These are phyloP conservation scores for Purpureocillium takamizusanense DNA, from an alignment of 2,329 filamentous ascomycete genomes.

Conservation along the genomic window DNA sequence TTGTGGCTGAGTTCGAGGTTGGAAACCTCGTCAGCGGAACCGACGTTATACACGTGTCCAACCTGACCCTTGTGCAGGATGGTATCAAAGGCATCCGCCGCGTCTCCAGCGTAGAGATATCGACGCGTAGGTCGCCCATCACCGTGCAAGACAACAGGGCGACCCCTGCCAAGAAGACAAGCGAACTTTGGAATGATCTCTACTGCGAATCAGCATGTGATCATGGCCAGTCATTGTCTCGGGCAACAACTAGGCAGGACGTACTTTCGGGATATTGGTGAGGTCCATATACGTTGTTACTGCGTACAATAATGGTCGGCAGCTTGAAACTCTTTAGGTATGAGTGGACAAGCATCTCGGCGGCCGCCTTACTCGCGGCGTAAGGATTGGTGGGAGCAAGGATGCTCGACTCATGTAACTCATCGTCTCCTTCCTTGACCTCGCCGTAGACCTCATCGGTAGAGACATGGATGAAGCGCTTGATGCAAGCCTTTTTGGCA, in stretches of 20 bases:
- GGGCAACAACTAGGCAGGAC: constrained; percentile 15
- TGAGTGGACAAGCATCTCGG: constrained; percentile 81
- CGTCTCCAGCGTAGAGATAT: constrained; percentile 72
- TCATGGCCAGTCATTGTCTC: neutral
- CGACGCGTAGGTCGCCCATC: constrained; percentile 65
- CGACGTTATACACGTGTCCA: constrained; percentile 76
- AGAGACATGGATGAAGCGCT: constrained; percentile 71
- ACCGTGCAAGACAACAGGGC: constrained; percentile 66
- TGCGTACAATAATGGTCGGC: constrained; percentile 69
- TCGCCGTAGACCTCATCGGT: constrained; percentile 85
- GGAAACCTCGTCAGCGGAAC: constrained; percentile 68
- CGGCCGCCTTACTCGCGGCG: constrained; percentile 70
- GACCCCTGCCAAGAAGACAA: constrained; percentile 56
- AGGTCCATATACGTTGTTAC: constrained; percentile 80
- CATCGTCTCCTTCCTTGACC: constrained; percentile 61
- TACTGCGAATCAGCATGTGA: constrained; percentile 20
- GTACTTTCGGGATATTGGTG: constrained; percentile 77
- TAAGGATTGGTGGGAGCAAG: constrained; percentile 77
- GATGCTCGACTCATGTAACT: constrained; percentile 63
- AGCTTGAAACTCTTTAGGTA: constrained; percentile 78
- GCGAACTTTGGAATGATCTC: constrained; percentile 81
- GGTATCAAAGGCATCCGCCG: constrained; percentile 73
- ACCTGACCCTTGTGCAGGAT: constrained; percentile 69
- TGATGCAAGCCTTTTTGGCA: constrained; percentile 61
- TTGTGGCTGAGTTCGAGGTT: constrained; percentile 61